These are phyloP conservation scores for Magnolia sinica DNA, from an alignment of 164 flowering plant species.

Conservation along the genomic window DNA sequence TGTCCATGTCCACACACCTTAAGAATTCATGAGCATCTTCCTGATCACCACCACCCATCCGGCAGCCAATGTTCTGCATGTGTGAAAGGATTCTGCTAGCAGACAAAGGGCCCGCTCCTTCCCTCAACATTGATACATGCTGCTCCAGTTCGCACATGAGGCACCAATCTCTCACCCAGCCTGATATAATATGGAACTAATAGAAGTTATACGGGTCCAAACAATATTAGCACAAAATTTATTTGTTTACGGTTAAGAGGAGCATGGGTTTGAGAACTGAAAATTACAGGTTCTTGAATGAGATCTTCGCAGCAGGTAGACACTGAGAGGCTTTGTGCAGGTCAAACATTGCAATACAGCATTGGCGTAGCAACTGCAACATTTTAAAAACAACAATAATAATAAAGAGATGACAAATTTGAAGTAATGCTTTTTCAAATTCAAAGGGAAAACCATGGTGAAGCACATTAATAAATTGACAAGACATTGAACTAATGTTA, in stretches of 20 bases:
- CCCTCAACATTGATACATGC: constrained; percentile 53
- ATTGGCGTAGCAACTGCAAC: constrained; percentile 91
- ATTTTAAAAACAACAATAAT: neutral
- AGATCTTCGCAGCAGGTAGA: constrained; percentile 59
- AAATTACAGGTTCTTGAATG: constrained; percentile 72
- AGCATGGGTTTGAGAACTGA: neutral
- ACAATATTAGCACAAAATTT: neutral
- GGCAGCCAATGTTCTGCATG: constrained; percentile 53
- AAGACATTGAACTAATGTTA: neutral
- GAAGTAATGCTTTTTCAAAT: neutral
- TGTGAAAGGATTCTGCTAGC: constrained; percentile 58
- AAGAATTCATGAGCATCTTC: constrained; percentile 97
- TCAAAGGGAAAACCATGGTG: neutral
- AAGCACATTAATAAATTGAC: neutral
- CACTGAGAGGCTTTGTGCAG: constrained; percentile 70
- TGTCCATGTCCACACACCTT: constrained; percentile 38
- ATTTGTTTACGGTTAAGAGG: constrained; percentile 2
- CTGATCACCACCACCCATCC: constrained; percentile 82
- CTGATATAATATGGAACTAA: constrained; percentile 24
- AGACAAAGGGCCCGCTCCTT: constrained; percentile 63
- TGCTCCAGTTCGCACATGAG: constrained; percentile 84
- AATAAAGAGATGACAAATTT: neutral
- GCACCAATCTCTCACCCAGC: constrained; percentile 70
- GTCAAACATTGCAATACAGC: constrained; percentile 85
- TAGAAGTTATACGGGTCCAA: neutral